Conservation (phyloP, 73 alveolate genomes). For the Paramecium caudatum region DNA sequence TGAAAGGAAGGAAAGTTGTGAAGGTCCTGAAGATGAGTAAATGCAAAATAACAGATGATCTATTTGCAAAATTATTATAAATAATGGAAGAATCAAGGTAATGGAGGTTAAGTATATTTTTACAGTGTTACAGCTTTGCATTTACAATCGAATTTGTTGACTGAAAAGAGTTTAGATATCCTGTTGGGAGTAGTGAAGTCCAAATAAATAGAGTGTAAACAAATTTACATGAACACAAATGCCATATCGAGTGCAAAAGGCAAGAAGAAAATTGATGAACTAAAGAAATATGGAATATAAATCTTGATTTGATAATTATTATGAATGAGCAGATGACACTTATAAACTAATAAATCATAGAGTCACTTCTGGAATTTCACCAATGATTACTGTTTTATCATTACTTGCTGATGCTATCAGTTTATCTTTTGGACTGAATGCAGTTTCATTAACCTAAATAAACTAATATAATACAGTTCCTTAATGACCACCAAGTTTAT, state of each 20-base stretch:
- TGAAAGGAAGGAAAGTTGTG: constrained; percentile 26
- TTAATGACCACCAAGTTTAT: constrained; percentile 94
- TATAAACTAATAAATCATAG: constrained; percentile 61
- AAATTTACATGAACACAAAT: constrained; percentile 12
- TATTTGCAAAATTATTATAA: background rate
- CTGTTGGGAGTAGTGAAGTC: background rate
- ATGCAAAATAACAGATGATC: constrained; percentile 55
- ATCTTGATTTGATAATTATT: background rate
- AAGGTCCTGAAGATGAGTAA: constrained; percentile 58
- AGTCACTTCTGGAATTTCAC: constrained; percentile 79
- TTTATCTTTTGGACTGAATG: constrained; percentile 89
- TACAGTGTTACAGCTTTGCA: constrained; percentile 62
- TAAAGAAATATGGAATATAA: constrained; percentile 4
- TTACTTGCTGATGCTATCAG: constrained; percentile 89
- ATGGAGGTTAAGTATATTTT: background rate
- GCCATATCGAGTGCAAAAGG: background rate
- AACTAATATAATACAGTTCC: constrained; percentile 81
- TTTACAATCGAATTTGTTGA: constrained; percentile 25
- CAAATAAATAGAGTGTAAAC: background rate
- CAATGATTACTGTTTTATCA: constrained; percentile 93
- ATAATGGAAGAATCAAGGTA: constrained; percentile 2
- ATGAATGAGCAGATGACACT: no score
- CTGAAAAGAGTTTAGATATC: constrained; percentile 43
- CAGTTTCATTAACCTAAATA: constrained; percentile 86
- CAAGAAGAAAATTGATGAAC: background rate